Evolutionary conservation across 345 rosid species (phyloP).

Genomic region (Jatropha curcas): DNA sequence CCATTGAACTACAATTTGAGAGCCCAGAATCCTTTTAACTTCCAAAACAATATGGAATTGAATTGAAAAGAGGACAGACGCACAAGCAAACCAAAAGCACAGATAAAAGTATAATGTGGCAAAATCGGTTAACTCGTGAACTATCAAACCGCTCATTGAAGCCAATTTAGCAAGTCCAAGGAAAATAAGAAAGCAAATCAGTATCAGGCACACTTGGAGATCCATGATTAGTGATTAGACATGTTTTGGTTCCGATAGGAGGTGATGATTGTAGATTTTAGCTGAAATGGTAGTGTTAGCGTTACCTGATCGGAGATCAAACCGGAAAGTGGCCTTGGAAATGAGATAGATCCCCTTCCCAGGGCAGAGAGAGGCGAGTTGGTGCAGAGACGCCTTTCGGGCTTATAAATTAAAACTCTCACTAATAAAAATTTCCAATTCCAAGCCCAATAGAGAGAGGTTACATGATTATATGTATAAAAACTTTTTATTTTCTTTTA

Average conservation of each 20-base stretch:
- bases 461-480: too few relatives aligned
- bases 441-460: neutral
- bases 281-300: neutral
- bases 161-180: neutral
- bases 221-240: neutral
- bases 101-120: neutral
- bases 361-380: neutral
- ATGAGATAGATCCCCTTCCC: slow-evolving; percentile 8
- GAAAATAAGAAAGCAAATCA: neutral
- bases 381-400: neutral
- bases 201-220: neutral
- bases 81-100: neutral
- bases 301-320: slow-evolving; percentile 8
- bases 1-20: neutral
- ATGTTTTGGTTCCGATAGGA: neutral
- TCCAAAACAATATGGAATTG: neutral
- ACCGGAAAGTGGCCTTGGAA: slow-evolving; percentile 3
- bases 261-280: neutral
- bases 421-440: neutral
- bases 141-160: neutral
- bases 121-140: neutral
- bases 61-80: neutral
- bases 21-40: neutral
- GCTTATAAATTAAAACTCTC: too few relatives aligned
- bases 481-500: too few relatives aligned